These are phyloP conservation scores for Rubus parviflorus DNA, from an alignment of 306 rosid species.

Conservation along the genomic window DNA sequence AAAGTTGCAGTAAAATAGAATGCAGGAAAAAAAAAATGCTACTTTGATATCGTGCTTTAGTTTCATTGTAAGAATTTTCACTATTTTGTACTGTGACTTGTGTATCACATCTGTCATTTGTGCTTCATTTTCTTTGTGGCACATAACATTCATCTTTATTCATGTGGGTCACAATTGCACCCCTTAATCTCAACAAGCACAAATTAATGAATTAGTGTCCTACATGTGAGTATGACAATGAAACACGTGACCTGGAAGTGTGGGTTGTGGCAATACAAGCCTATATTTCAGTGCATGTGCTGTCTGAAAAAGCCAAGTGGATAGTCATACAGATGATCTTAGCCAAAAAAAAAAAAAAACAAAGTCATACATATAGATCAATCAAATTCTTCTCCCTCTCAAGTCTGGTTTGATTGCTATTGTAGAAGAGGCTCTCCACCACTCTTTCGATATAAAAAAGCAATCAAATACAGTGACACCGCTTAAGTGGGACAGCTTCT, in stretches of 20 bases:
- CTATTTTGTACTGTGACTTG: neutral
- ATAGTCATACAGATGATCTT: neutral
- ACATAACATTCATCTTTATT: neutral
- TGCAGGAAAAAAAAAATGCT: neutral
- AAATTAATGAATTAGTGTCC: neutral
- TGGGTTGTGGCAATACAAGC: neutral
- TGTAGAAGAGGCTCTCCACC: neutral
- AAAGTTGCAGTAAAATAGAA: neutral
- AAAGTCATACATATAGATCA: neutral
- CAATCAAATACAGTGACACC: neutral
- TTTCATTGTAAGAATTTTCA: neutral
- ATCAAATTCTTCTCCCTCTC: neutral
- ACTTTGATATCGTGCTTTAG: neutral
- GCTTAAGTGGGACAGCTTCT: neutral
- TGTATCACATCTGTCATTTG: neutral
- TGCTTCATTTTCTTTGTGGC: neutral
- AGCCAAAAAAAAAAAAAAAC: too few species aligned
- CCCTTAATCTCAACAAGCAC: neutral
- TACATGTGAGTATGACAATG: neutral
- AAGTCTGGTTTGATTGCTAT: neutral
- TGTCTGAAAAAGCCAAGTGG: neutral
- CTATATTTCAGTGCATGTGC: neutral
- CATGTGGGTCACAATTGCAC: conserved; percentile 1
- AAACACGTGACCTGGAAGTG: neutral
- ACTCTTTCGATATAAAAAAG: neutral